These are phyloP conservation scores for Exophiala sp. DNA, from an alignment of 2,329 filamentous ascomycete genomes.

Conservation along the genomic window DNA sequence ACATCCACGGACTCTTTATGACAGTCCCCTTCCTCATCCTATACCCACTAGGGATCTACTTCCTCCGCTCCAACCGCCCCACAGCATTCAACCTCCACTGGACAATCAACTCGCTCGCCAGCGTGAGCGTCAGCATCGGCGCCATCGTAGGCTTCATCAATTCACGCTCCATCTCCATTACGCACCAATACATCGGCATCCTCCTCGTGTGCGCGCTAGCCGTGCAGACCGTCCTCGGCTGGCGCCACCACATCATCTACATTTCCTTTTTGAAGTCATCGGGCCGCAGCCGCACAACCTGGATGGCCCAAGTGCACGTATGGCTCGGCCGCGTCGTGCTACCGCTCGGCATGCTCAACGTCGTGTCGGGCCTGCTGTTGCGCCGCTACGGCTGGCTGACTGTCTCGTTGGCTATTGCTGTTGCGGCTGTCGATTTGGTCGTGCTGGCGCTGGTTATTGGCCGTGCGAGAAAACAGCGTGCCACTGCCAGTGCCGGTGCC, in stretches of 20 bases:
- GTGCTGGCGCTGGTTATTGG: slow-evolving; percentile 20
- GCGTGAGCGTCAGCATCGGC: slow-evolving; percentile 36
- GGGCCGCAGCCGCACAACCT: slow-evolving; percentile 17
- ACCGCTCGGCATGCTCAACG: slow-evolving; percentile 29
- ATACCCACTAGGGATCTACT: slow-evolving; percentile 34
- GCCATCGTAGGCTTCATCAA: slow-evolving; percentile 41
- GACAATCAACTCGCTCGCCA: slow-evolving; percentile 36
- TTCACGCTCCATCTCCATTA: slow-evolving; percentile 39
- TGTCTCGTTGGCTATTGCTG: slow-evolving; percentile 18
- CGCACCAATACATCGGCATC: slow-evolving; percentile 46
- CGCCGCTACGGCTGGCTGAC: slow-evolving; percentile 28
- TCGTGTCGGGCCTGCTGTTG: slow-evolving; percentile 24
- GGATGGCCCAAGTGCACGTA: slow-evolving; percentile 29
- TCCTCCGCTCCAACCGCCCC: slow-evolving; percentile 37
- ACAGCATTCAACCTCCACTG: slow-evolving; percentile 39
- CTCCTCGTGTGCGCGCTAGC: slow-evolving; percentile 34
- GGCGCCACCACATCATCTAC: slow-evolving; percentile 37
- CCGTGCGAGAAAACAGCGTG: slow-evolving; percentile 7
- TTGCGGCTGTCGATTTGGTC: slow-evolving; percentile 23
- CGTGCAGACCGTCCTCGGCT: slow-evolving; percentile 37
- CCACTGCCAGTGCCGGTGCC: neutral
- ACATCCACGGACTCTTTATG: slow-evolving; percentile 35
- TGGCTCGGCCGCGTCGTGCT: slow-evolving; percentile 31
- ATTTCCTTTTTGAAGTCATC: slow-evolving; percentile 15
- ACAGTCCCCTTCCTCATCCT: slow-evolving; percentile 34